Evolutionary conservation across 2,329 filamentous ascomycete genomes (phyloP).

Genomic region (Cryphonectria naterciae): DNA sequence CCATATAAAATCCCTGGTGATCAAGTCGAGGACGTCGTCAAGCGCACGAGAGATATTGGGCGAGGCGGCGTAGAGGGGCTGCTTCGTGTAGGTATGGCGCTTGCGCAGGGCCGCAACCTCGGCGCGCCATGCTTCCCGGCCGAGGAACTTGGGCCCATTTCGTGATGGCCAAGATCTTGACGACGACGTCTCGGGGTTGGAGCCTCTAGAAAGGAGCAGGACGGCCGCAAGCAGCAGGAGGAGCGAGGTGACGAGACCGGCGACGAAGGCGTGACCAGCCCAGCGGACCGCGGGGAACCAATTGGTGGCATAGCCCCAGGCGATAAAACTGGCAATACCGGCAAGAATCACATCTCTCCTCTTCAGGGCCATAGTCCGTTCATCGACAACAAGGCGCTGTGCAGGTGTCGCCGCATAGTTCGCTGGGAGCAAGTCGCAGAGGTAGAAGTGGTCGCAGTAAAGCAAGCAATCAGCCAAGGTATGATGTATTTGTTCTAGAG

Average conservation of each 20-base stretch:
- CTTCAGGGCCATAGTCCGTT: constrained; percentile 67
- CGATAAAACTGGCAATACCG: constrained; percentile 73
- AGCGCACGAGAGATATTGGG: constrained; percentile 78
- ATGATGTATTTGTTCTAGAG: constrained; percentile 24
- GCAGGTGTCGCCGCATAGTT: constrained; percentile 27
- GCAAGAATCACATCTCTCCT: constrained; percentile 73
- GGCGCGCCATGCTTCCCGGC: constrained; percentile 66
- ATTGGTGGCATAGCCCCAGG: constrained; percentile 84
- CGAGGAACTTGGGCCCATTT: constrained; percentile 62
- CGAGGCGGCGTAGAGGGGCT: constrained; percentile 75
- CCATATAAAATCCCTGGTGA: constrained; percentile 81
- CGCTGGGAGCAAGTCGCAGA: not conserved
- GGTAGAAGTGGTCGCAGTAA: not conserved
- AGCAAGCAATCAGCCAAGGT: constrained; percentile 5
- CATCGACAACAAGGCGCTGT: constrained; percentile 22
- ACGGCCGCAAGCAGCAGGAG: constrained; percentile 62
- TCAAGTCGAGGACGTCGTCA: constrained; percentile 75
- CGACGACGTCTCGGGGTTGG: constrained; percentile 45
- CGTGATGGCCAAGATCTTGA: constrained; percentile 43
- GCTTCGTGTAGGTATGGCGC: constrained; percentile 68
- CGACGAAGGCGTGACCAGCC: constrained; percentile 80
- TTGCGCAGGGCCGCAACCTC: constrained; percentile 70
- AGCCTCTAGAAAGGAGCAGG: constrained; percentile 63
- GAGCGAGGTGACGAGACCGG: constrained; percentile 64
- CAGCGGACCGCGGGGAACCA: constrained; percentile 84